Evolutionary conservation across 2,329 filamentous ascomycete species (phyloP), one percentile per base, ranked within the genome.

Genomic region (Cladosporium sp.): DNA sequence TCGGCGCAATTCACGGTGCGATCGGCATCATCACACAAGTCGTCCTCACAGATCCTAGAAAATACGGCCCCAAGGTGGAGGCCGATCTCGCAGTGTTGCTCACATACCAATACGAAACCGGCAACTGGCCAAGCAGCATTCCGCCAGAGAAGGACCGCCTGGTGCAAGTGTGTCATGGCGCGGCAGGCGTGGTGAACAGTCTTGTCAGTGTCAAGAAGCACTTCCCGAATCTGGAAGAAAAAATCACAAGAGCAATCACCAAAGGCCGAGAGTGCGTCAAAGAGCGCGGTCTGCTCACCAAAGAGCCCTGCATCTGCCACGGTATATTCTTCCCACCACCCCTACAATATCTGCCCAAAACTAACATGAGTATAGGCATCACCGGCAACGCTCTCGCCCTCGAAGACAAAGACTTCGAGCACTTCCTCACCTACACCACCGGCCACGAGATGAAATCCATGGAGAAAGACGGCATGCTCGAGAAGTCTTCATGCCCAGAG

Each of bases 21-120:
- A 85, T 91, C 30, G 88, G 90, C 4, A 91, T 90, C 74, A 83
- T 92, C 65, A 88, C 86, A n/a, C 90, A 92, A 75, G 79, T 91
- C 15, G 83, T 90, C 1, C 79, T 86, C 47, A 87, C 87, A 2
- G 82, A 84, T 65, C 84, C 86, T 0, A 77, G 79, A 5, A 79
- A 80, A n/a, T 81, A 85, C 68, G 87, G 88, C 1, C 75, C 81
- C 1, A 80, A 82, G 57, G 77, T 91, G 3, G 82, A 85, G 68
- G 77, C 78, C 3, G 81, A 85, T 24, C 74, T 92, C 4, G 80
- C 81, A 1, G 80, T 81, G 11, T 73, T 92, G 12, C 79, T 92
- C 3, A 83, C 83, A 41, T 80, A 86, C 68, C 89, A 92, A 73
- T 82, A 81, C 62, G 79, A 83, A 4, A 85, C 83, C 67, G 88